Percentiles rank a stretch among this genome's conserved stretches.
Conservation (phyloP, 345 rosid genomes). For the Eucalyptus pumila region DNA sequence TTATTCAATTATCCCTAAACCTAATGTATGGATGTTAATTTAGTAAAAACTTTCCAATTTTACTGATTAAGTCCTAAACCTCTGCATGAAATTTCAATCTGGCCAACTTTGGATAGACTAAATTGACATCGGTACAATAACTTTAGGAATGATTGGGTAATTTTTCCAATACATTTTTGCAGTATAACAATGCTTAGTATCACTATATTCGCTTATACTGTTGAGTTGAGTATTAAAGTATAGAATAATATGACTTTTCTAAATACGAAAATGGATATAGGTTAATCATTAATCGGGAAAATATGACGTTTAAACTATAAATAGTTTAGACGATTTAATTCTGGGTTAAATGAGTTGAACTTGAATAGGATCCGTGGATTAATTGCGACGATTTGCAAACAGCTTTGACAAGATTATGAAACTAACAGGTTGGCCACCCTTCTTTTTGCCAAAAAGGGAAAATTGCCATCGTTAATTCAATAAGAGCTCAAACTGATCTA, state of each 20-base stretch:
- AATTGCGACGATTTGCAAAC: background rate
- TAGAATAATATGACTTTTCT: background rate
- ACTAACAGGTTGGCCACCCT: background rate
- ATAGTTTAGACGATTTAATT: background rate
- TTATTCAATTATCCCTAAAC: background rate
- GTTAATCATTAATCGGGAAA: background rate
- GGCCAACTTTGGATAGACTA: fast-evolving
- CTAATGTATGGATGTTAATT: fast-evolving
- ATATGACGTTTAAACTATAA: background rate
- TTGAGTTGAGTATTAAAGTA: background rate
- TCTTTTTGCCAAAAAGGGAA: background rate
- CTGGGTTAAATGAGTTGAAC: background rate
- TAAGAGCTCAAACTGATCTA: background rate
- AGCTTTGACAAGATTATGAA: background rate
- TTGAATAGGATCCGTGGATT: background rate
- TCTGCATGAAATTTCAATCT: fast-evolving
- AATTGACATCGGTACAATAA: background rate
- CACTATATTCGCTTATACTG: background rate
- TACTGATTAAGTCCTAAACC: fast-evolving
- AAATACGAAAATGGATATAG: background rate
- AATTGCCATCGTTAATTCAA: background rate
- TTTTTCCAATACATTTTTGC: background rate
- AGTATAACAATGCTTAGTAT: background rate
- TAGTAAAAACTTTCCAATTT: background rate
- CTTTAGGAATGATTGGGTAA: background rate